Conservation (phyloP, 192 early-diverging fungal species). For the Fimicolochytrium jonesii region DNA sequence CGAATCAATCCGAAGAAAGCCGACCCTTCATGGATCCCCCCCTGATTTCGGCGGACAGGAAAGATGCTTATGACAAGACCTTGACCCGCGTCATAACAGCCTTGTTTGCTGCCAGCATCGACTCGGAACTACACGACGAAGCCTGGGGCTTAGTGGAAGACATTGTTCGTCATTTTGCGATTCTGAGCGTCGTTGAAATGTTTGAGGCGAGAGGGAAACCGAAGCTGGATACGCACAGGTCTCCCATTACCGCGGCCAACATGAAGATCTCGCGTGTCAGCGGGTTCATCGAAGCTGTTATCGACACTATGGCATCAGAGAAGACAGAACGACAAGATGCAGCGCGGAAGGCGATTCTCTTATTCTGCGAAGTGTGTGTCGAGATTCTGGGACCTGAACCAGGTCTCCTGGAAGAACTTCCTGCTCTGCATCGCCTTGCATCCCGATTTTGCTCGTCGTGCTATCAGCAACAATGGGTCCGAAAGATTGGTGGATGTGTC, state of each 20-base stretch:
- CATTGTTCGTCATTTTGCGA: constrained; percentile 70
- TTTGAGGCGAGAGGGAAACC: constrained; percentile 45
- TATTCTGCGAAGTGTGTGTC: constrained; percentile 58
- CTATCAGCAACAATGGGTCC: constrained; percentile 82
- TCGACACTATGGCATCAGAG: constrained; percentile 73
- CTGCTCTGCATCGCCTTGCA: constrained; percentile 75
- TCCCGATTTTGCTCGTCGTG: constrained; percentile 85
- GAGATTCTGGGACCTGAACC: constrained; percentile 54
- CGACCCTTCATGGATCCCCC: constrained; percentile 44
- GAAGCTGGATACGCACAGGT: constrained; percentile 16
- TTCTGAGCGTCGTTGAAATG: constrained; percentile 67
- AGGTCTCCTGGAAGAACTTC: constrained; percentile 57
- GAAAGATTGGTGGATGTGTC: constrained; percentile 83
- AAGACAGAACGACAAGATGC: constrained; percentile 51
- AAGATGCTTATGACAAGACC: constrained; percentile 62
- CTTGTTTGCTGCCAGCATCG: constrained; percentile 60
- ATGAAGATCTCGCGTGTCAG: constrained; percentile 32
- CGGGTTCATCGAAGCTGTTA: constrained; percentile 74
- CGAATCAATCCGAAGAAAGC: constrained; percentile 19
- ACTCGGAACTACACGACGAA: constrained; percentile 47
- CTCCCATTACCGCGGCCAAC: background rate
- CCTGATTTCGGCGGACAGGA: constrained; percentile 42
- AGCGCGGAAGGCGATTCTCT: constrained; percentile 62
- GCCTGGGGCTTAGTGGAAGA: constrained; percentile 62
- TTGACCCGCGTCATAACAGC: constrained; percentile 57